Conservation (phyloP, 2,329 filamentous ascomycete genomes). For the Nemania sp. region DNA sequence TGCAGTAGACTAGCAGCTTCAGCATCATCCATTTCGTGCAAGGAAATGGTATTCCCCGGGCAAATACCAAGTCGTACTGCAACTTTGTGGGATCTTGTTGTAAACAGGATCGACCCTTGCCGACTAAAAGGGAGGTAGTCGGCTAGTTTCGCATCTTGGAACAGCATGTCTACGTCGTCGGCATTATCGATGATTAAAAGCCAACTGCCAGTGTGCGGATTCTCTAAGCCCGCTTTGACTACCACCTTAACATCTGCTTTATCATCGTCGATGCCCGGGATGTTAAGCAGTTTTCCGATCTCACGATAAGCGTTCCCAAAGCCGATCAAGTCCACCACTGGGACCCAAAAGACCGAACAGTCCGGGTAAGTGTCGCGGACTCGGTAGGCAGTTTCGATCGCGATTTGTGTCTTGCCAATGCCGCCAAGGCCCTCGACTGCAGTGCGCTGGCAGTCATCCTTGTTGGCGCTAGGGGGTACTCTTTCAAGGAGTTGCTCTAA, state of each 20-base stretch:
- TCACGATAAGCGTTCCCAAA: slow-evolving; percentile 11
- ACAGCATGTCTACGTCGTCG: slow-evolving; percentile 1
- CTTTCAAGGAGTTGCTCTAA: background rate
- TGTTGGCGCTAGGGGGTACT: background rate
- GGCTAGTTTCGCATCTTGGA: background rate
- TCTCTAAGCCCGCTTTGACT: background rate
- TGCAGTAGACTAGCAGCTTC: slow-evolving; percentile 4
- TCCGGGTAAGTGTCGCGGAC: slow-evolving; percentile 5
- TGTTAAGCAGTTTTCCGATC: background rate
- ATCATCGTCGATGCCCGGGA: background rate
- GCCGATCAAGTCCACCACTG: background rate
- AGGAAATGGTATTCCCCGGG: background rate
- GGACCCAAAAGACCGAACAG: slow-evolving; percentile 23
- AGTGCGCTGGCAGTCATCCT: slow-evolving; percentile 11
- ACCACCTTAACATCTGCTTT: background rate
- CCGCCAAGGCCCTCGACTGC: slow-evolving; percentile 4
- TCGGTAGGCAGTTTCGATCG: slow-evolving; percentile 5
- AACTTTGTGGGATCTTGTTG: slow-evolving; percentile 1
- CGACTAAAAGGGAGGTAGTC: background rate
- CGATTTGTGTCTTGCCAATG: slow-evolving; percentile 15
- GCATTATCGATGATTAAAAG: slow-evolving; percentile 1
- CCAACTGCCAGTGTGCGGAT: background rate
- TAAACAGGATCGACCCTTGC: slow-evolving; percentile 2
- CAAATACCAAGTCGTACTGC: background rate
- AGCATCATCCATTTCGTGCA: slow-evolving; percentile 6